Conservation (phyloP, 345 rosid genomes). For the Hibiscus tridactylites region DNA sequence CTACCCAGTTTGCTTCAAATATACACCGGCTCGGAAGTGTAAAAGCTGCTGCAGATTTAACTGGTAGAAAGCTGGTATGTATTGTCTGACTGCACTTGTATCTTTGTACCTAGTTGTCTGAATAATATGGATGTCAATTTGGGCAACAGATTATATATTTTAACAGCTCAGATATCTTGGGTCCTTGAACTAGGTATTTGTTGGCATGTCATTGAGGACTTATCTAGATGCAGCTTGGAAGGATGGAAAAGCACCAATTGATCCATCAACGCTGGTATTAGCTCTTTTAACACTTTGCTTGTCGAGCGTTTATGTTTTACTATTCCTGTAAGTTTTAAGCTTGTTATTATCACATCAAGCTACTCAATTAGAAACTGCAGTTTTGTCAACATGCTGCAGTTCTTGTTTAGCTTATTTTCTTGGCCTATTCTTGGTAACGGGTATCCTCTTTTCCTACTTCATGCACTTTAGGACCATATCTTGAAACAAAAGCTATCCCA, state of each 20-base stretch:
- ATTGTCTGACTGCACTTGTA: slow-evolving; percentile 5
- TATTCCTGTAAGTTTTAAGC: not conserved
- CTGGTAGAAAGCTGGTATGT: slow-evolving; percentile 83
- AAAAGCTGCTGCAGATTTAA: slow-evolving; percentile 92
- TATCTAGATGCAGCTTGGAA: slow-evolving; percentile 98
- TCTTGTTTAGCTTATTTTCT: not conserved
- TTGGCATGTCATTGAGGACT: slow-evolving; percentile 95
- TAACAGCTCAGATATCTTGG: slow-evolving; percentile 6
- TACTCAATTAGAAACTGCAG: not conserved
- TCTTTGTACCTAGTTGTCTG: not conserved
- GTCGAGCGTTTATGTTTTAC: not conserved
- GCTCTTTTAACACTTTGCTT: not conserved
- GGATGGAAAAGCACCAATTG: slow-evolving; percentile 96
- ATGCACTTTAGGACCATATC: not conserved
- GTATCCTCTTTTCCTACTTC: not conserved
- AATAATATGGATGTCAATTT: not conserved
- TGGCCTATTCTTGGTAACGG: not conserved
- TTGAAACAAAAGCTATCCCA: not conserved
- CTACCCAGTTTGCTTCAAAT: slow-evolving; percentile 97
- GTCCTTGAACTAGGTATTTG: slow-evolving; percentile 55
- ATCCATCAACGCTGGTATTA: slow-evolving; percentile 87
- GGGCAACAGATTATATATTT: not conserved
- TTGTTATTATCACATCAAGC: not conserved
- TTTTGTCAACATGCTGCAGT: not conserved
- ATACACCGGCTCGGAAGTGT: slow-evolving; percentile 97